phyloP scores from a whole-genome alignment of 805 yeast species.

The Teunomyces atbi region DNA sequence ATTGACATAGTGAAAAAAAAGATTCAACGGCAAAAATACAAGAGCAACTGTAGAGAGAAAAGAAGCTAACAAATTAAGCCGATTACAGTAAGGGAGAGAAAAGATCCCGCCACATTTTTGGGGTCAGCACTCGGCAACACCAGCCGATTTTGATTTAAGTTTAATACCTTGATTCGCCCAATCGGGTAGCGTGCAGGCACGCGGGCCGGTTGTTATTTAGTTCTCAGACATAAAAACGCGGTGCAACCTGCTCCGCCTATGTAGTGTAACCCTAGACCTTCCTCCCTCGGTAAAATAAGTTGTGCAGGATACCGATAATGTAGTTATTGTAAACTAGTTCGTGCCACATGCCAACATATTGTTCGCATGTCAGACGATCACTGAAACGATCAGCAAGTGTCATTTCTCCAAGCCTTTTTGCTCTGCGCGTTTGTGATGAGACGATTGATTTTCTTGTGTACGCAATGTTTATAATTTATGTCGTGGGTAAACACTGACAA shows the following conservation, averaged over 20 bases:
- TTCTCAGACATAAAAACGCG: conserved; percentile 1
- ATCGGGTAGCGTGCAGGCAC: not conserved
- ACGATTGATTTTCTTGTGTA: not conserved
- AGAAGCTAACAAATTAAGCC: not conserved
- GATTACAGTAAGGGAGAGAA: not conserved
- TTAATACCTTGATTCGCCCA: not conserved
- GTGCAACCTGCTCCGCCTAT: not conserved
- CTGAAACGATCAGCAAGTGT: too few relatives aligned
- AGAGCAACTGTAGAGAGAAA: not conserved
- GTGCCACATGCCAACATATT: too few relatives aligned
- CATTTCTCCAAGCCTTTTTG: not conserved
- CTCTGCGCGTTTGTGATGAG: not conserved
- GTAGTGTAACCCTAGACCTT: not conserved
- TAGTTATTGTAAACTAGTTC: too few relatives aligned
- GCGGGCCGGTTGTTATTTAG: not conserved
- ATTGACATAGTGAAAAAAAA: not conserved
- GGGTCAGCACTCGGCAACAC: not conserved
- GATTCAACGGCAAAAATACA: not conserved
- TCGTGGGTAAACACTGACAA: not conserved
- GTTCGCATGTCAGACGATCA: too few relatives aligned
- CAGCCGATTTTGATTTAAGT: not conserved
- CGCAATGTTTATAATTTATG: conserved; percentile 1
- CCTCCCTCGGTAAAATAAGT: too few relatives aligned
- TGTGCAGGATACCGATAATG: too few relatives aligned
- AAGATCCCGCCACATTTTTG: not conserved